phyloP scores from a whole-genome alignment of 768 basidiomycete species.

The Macrolepiota albuminosa region DNA sequence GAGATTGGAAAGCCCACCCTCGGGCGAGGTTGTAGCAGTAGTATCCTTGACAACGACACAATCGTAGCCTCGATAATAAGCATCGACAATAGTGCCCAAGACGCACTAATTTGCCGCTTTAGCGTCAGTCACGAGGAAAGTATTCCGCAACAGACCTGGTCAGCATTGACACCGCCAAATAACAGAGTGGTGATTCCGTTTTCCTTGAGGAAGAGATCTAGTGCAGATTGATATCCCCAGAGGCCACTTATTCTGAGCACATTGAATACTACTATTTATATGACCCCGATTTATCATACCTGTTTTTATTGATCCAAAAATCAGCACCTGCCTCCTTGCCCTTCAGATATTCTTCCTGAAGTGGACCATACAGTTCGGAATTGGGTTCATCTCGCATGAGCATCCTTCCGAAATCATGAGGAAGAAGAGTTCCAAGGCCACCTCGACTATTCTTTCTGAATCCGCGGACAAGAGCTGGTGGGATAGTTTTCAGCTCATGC shows the following conservation, averaged over 20 bases:
- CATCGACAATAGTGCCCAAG: conserved; percentile 56
- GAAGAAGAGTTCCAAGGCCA: conserved; percentile 52
- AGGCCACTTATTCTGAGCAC: conserved; percentile 55
- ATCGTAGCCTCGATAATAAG: conserved; percentile 63
- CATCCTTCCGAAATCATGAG: conserved; percentile 48
- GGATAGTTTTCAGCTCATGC: conserved; percentile 55
- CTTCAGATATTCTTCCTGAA: conserved; percentile 49
- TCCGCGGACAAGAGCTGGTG: conserved; percentile 53
- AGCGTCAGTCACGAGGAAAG: background rate
- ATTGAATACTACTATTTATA: background rate
- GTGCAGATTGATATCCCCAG: conserved; percentile 59
- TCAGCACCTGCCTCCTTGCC: conserved; percentile 54
- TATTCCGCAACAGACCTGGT: conserved; percentile 39
- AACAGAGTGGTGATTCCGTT: conserved; percentile 58
- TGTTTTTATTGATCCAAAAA: conserved; percentile 71
- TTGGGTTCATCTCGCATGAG: conserved; percentile 57
- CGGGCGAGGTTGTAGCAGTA: conserved; percentile 59
- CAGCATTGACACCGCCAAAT: conserved; percentile 63
- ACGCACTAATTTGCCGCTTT: conserved; percentile 44
- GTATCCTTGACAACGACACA: conserved; percentile 53
- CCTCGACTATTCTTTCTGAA: conserved; percentile 44
- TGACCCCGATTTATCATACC: conserved; percentile 26
- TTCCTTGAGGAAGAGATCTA: conserved; percentile 60
- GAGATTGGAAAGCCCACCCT: conserved; percentile 51
- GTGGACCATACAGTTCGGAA: conserved; percentile 57